phyloP scores from a whole-genome alignment of 2,329 filamentous ascomycete species.

The Pseudopithomyces maydicus region DNA sequence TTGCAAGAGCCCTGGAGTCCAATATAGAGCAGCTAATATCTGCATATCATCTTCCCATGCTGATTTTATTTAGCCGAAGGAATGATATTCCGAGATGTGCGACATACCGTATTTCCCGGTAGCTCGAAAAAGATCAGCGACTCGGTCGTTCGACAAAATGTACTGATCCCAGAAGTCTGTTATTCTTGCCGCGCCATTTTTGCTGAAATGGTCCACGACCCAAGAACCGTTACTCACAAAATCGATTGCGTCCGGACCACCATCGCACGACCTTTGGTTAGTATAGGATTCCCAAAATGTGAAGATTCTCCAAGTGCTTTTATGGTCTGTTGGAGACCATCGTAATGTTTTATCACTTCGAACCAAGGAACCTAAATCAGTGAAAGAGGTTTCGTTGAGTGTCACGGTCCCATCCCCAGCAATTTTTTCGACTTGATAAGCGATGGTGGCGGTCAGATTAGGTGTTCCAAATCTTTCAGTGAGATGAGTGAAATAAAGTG shows the following conservation, averaged over 20 bases:
- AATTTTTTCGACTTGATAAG: too few relatives aligned
- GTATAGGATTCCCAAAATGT: too few relatives aligned
- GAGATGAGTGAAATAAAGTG: constrained; percentile 19
- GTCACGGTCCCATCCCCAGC: too few relatives aligned
- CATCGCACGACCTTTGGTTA: constrained; percentile 19
- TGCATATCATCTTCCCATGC: constrained; percentile 44
- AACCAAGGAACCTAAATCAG: too few relatives aligned
- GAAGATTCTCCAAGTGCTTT: constrained; percentile 26
- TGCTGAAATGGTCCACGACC: constrained; percentile 42
- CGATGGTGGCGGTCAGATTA: too few relatives aligned
- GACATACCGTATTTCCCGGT: constrained; percentile 37
- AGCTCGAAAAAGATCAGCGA: constrained; percentile 9
- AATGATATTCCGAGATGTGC: not conserved
- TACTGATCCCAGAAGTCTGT: constrained; percentile 45
- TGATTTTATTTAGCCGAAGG: not conserved
- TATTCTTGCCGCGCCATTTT: constrained; percentile 31
- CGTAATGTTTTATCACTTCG: constrained; percentile 16
- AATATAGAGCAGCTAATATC: constrained; percentile 27
- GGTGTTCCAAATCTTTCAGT: too few relatives aligned
- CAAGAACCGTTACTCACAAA: constrained; percentile 41
- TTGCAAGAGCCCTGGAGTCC: constrained; percentile 28
- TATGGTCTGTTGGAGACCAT: constrained; percentile 31
- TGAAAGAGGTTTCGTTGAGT: too few relatives aligned
- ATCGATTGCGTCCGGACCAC: constrained; percentile 25
- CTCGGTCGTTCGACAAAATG: constrained; percentile 26